phyloP scores from a whole-genome alignment of 176 grass and related monocot genomes.

The Oryza punctata region DNA sequence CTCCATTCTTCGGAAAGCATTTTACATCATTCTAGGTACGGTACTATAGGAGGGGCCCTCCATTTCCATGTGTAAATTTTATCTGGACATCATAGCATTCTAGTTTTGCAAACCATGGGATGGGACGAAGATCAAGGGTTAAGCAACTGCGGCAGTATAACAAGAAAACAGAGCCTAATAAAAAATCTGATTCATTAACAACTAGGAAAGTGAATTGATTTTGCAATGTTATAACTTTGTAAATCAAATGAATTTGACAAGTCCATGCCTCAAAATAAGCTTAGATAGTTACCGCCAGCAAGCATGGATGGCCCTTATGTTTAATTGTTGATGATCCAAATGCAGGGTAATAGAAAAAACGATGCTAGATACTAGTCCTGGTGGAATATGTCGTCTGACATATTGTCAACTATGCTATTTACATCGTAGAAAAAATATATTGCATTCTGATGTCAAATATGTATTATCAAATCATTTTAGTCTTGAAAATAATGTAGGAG shows the following conservation, averaged over 20 bases:
- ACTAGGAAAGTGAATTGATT: background rate
- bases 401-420: background rate
- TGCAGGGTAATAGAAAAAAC: background rate
- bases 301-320: background rate
- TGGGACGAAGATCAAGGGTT: background rate
- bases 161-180: background rate
- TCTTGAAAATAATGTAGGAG: background rate
- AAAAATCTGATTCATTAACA: conserved; percentile 3
- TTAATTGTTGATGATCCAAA: background rate
- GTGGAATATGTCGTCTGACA: background rate
- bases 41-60: background rate
- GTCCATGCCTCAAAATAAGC: conserved; percentile 1
- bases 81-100: background rate
- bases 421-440: background rate
- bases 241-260: background rate
- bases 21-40: background rate
- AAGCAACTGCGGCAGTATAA: background rate
- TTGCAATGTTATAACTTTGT: background rate
- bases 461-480: background rate
- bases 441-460: conserved; percentile 29
- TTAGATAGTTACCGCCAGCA: background rate
- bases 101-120: background rate
- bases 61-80: background rate
- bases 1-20: background rate
- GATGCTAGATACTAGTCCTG: background rate